phyloP scores from a whole-genome alignment of 192 early-diverging fungal genomes.

The Coemansia asiatica region DNA sequence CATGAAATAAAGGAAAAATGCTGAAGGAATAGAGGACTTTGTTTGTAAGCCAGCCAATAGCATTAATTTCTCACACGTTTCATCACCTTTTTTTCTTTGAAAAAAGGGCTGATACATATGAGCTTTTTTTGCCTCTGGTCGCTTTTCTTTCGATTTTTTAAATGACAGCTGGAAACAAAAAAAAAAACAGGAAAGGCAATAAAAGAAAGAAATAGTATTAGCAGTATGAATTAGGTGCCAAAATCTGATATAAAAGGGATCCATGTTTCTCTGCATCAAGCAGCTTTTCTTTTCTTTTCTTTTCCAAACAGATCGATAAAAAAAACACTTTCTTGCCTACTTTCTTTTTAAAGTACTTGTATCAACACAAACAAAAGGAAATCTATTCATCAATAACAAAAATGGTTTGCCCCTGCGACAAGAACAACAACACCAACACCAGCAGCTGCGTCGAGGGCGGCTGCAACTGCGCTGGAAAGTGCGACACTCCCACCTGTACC shows the following conservation, averaged over 20 bases:
- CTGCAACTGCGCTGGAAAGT: constrained; percentile 33
- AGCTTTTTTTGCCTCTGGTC: background rate
- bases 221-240: background rate
- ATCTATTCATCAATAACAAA: constrained; percentile 2
- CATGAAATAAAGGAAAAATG: constrained; percentile 1
- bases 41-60: constrained; percentile 3
- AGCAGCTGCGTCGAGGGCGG: constrained; percentile 7
- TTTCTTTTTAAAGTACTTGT: background rate
- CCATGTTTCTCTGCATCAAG: background rate
- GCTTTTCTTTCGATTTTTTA: background rate
- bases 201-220: background rate
- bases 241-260: constrained; percentile 3
- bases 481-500: constrained; percentile 23
- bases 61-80: constrained; percentile 7
- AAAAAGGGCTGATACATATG: background rate
- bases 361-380: constrained; percentile 4
- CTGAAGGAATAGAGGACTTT: no score
- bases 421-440: constrained; percentile 16
- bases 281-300: constrained; percentile 1
- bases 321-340: no score
- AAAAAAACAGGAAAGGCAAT: no score
- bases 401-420: constrained; percentile 20
- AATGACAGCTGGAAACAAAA: background rate
- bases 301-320: background rate
- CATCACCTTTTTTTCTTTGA: background rate